Evolutionary conservation across 768 basidiomycete genomes (phyloP).

Genomic region (Serendipita indica): DNA sequence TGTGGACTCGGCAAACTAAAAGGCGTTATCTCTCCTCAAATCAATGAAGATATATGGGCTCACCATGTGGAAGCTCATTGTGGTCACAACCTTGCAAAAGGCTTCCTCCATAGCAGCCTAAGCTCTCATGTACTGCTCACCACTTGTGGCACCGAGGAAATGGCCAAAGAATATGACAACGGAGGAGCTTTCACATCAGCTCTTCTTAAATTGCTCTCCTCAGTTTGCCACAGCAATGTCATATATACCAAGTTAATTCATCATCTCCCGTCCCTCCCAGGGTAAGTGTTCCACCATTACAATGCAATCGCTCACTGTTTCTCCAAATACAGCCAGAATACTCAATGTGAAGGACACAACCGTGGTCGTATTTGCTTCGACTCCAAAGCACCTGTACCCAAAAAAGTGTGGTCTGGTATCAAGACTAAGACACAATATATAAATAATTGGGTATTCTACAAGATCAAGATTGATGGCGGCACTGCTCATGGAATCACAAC

Average conservation of each 20-base stretch:
- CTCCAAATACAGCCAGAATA: conserved; percentile 31
- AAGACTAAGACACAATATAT: conserved; percentile 27
- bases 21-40: conserved; percentile 20
- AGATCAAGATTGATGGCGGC: conserved; percentile 43
- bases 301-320: neutral
- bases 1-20: neutral
- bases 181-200: conserved; percentile 47
- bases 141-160: conserved; percentile 40
- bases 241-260: conserved; percentile 34
- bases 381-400: conserved; percentile 35
- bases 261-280: neutral
- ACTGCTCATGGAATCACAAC: conserved; percentile 46
- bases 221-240: conserved; percentile 38
- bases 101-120: conserved; percentile 31
- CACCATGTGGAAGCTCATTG: conserved; percentile 24
- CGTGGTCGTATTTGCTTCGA: conserved; percentile 39
- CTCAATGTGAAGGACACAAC: conserved; percentile 36
- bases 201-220: conserved; percentile 35
- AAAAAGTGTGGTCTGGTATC: conserved; percentile 29
- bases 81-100: conserved; percentile 25
- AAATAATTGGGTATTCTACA: conserved; percentile 30
- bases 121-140: conserved; percentile 39
- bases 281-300: neutral
- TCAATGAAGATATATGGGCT: conserved; percentile 42
- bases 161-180: conserved; percentile 44